Evolutionary conservation across 2,329 filamentous ascomycete genomes (phyloP).

Genomic region (Sporothrix euskadiensis): DNA sequence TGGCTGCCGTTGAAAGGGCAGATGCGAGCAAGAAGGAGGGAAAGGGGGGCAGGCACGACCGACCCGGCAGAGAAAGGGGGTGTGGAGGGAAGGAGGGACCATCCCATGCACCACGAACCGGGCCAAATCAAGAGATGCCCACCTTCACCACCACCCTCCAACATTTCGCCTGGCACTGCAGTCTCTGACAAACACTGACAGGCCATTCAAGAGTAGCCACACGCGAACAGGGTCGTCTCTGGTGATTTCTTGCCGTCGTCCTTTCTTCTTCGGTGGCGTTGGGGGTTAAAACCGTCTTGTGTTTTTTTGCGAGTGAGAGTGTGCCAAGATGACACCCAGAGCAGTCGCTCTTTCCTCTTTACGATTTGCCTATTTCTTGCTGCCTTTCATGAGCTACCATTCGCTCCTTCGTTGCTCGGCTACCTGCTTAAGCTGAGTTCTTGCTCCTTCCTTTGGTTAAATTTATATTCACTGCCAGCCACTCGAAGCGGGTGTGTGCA

Average conservation of each 20-base stretch:
- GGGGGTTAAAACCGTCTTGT: neutral
- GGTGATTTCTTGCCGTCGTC: neutral
- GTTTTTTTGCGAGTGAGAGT: neutral
- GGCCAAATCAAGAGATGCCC: conserved; percentile 16
- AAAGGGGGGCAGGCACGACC: conserved; percentile 20
- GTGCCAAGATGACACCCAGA: neutral
- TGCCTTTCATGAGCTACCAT: neutral
- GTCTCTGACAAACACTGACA: neutral
- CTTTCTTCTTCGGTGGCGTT: neutral
- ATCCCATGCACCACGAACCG: conserved; percentile 11
- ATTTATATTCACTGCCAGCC: neutral
- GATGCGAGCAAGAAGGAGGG: conserved; percentile 29
- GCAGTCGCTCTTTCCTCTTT: neutral
- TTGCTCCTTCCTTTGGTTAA: conserved; percentile 4
- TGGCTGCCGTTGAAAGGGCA: conserved; percentile 50
- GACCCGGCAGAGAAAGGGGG: conserved; percentile 20
- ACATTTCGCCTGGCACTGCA: neutral
- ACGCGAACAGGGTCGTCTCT: neutral
- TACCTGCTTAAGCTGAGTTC: neutral
- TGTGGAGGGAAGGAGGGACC: conserved; percentile 8
- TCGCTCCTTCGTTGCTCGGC: neutral
- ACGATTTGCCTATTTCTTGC: conserved; percentile 5
- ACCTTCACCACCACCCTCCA: conserved; percentile 24
- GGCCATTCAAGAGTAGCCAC: neutral
- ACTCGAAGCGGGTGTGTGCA: neutral